Evolutionary conservation across 129 eudicot genomes (phyloP).

Genomic region (Heracleum sosnowskyi): DNA sequence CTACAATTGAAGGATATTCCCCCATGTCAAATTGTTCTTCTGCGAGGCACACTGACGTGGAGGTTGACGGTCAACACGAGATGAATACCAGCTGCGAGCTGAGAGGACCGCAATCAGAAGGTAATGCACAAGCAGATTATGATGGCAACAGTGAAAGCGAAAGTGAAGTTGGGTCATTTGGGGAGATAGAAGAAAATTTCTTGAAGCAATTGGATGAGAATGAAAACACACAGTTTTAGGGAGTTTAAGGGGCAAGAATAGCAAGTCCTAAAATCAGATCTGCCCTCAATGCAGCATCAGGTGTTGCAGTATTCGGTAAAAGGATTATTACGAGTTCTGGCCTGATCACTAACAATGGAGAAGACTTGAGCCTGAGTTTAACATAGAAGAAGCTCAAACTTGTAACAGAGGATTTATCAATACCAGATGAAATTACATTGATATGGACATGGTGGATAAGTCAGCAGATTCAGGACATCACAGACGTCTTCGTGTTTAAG

Average conservation of each 20-base stretch:
- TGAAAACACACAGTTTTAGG: slow-evolving; percentile 40
- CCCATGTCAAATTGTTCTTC: slow-evolving; percentile 63
- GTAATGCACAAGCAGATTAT: slow-evolving; percentile 23
- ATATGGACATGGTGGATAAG: slow-evolving; percentile 27
- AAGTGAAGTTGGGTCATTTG: slow-evolving; percentile 42
- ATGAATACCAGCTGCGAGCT: slow-evolving; percentile 65
- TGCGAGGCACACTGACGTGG: slow-evolving; percentile 31
- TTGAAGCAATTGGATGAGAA: slow-evolving; percentile 45
- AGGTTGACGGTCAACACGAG: slow-evolving; percentile 29
- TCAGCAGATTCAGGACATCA: slow-evolving; percentile 15
- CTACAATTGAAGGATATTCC: slow-evolving; percentile 40
- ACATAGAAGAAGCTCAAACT: background rate
- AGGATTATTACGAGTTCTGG: slow-evolving; percentile 22
- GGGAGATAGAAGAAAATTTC: slow-evolving; percentile 70
- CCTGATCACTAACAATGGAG: slow-evolving; percentile 36
- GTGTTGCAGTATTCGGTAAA: slow-evolving; percentile 18
- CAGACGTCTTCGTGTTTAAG: slow-evolving; percentile 17
- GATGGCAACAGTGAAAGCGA: slow-evolving; percentile 17
- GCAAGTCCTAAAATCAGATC: slow-evolving; percentile 25
- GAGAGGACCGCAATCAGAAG: slow-evolving; percentile 35
- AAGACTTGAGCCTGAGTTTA: slow-evolving; percentile 31
- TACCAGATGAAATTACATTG: slow-evolving; percentile 2
- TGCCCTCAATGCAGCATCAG: slow-evolving; percentile 32
- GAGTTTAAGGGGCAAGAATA: slow-evolving; percentile 23
- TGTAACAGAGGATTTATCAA: background rate